phyloP scores from a whole-genome alignment of 139 green algal species.

The Haematococcus sp. region DNA sequence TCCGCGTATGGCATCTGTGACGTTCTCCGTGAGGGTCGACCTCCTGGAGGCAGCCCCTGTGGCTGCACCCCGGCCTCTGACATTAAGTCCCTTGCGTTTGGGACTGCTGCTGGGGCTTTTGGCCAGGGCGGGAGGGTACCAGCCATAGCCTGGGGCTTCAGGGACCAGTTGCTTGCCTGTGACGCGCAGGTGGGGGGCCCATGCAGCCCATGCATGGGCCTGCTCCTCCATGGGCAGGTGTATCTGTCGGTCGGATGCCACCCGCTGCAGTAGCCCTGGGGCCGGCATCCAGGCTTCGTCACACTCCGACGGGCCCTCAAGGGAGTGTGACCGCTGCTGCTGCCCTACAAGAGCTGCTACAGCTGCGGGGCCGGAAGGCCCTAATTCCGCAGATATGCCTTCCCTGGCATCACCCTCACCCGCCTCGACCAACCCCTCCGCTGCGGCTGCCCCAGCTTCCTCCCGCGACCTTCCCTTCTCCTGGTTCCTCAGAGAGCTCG shows the following conservation, averaged over 20 bases:
- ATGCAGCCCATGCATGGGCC: not conserved
- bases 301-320: too few relatives aligned
- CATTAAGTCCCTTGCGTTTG: not conserved
- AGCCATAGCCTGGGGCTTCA: not conserved
- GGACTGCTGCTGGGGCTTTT: not conserved
- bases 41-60: not conserved
- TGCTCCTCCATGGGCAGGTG: not conserved
- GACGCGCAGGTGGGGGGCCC: not conserved
- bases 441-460: too few relatives aligned
- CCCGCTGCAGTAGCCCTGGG: not conserved
- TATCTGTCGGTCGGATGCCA: not conserved
- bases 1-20: too few relatives aligned
- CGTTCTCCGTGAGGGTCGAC: not conserved
- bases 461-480: too few relatives aligned
- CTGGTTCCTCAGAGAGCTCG: too few relatives aligned
- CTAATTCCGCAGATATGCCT: too few relatives aligned
- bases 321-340: too few relatives aligned
- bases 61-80: not conserved
- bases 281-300: too few relatives aligned
- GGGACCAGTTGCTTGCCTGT: not conserved
- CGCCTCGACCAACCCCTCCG: too few relatives aligned
- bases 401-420: too few relatives aligned
- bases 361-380: too few relatives aligned
- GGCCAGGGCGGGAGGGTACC: not conserved
- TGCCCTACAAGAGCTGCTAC: too few relatives aligned